phyloP scores from a whole-genome alignment of 2,329 filamentous ascomycete genomes.

The Lecanosticta acicola region DNA sequence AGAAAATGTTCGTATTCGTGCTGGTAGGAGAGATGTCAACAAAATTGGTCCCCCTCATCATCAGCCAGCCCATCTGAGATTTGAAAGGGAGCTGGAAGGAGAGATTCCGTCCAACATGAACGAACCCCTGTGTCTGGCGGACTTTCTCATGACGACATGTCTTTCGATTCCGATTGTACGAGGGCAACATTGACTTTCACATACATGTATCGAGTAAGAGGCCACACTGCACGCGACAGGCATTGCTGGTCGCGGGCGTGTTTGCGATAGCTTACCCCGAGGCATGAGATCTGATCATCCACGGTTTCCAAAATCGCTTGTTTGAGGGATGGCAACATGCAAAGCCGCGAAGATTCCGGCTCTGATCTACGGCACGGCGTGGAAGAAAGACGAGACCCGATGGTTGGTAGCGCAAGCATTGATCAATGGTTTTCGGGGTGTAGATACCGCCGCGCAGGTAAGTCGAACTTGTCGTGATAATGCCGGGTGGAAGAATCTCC shows the following conservation, averaged over 20 bases:
- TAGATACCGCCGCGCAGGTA: constrained; percentile 70
- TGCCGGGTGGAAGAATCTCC: not conserved
- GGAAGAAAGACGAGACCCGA: constrained; percentile 67
- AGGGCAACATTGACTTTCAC: too few relatives aligned
- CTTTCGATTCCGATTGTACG: too few relatives aligned
- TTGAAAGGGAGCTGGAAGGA: too few relatives aligned
- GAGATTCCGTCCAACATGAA: too few relatives aligned
- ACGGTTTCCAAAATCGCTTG: too few relatives aligned
- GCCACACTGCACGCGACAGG: too few relatives aligned
- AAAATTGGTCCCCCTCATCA: not conserved
- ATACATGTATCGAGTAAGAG: too few relatives aligned
- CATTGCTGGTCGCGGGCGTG: not conserved
- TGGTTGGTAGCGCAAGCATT: constrained; percentile 65
- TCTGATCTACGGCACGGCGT: constrained; percentile 75
- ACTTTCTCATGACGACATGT: too few relatives aligned
- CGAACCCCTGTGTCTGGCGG: too few relatives aligned
- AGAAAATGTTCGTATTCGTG: too few relatives aligned
- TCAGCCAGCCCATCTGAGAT: not conserved
- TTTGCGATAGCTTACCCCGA: not conserved
- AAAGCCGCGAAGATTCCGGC: constrained; percentile 30
- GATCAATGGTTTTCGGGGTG: constrained; percentile 60
- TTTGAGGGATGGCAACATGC: constrained; percentile 11
- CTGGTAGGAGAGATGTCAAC: too few relatives aligned
- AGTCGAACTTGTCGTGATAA: too few relatives aligned
- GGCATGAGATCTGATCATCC: not conserved